A percentile compares a stretch with the other conserved stretches of the same genome.
Conservation (phyloP, 169 alveolate species). For the Theileria parva region DNA sequence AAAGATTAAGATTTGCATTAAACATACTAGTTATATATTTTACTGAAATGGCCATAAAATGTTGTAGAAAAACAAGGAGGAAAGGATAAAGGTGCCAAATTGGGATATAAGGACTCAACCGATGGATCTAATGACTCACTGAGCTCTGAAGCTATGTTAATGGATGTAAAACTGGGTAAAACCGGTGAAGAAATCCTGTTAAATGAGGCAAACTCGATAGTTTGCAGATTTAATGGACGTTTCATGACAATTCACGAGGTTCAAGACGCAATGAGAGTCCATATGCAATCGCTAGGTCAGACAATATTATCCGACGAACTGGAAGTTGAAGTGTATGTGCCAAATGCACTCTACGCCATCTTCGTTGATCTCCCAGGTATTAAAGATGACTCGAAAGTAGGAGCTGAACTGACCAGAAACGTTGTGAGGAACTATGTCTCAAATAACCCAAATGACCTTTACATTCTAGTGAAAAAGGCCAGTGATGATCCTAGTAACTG, state of each 20-base stretch:
- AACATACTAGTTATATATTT: too few relatives aligned
- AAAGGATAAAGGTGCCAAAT: background rate
- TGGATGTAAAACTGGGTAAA: background rate
- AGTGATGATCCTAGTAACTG: slow-evolving; percentile 89
- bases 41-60: background rate
- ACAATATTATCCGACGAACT: slow-evolving; percentile 75
- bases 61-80: background rate
- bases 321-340: slow-evolving; percentile 83
- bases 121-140: background rate
- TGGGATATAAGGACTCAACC: background rate
- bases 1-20: slow-evolving; percentile 15
- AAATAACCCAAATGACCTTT: slow-evolving; percentile 86
- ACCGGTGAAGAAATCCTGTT: slow-evolving; percentile 13
- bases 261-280: slow-evolving; percentile 80
- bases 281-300: slow-evolving; percentile 76
- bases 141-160: background rate
- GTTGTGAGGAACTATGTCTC: slow-evolving; percentile 84
- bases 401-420: slow-evolving; percentile 82
- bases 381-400: slow-evolving; percentile 86
- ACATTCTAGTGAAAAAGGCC: slow-evolving; percentile 84
- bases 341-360: slow-evolving; percentile 85
- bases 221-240: slow-evolving; percentile 64
- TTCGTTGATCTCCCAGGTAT: slow-evolving; percentile 89
- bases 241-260: slow-evolving; percentile 73
- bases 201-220: slow-evolving; percentile 17